Evolutionary conservation across 768 basidiomycete species (phyloP), one percentile per base, ranked within the genome.

Genomic region (Galerina marginata): DNA sequence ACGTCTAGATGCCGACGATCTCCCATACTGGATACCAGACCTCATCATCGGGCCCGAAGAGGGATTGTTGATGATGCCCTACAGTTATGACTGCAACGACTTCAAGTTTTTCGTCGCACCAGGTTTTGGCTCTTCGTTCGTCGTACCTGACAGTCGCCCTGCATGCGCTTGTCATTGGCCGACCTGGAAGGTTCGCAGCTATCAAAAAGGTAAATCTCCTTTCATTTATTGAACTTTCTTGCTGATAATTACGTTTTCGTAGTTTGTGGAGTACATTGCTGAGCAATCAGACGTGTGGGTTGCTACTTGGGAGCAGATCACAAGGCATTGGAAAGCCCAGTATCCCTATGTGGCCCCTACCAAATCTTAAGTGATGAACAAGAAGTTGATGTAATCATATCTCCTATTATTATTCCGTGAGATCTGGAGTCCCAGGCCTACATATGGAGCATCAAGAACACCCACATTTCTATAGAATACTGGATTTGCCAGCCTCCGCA

Each of bases 51-150:
- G 64, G 25, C 40, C 60, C 2, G 33, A 43, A 16, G 54, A 65
- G 40, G 64, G 64, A 6, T 44, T 65, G 4, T 50, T 65, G 1
- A 56, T 65, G 64, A 25, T 65, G 6, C 64, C 64, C 12, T 65
- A 65, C 44, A 65, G 56, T 23, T 65, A 65, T 45, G 64, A 65
- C 44, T 48, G 37, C 49, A 65, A 65, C 50, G 64, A 65, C 58
- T 65, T 65, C 64, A 65, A 65, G 55, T 65, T 65, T 49, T 65
- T 47, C 42, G 43, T 65, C 29, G 60, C 64, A 10, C 64, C 64
- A 15, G 64, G 64, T 9, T 65, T 65, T 16, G 64, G 53, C 33
- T 65, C 64, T 2, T 62, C 64, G 20, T 61, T 62, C 64, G 0
- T 52, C 60, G 9, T 65, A 59, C 20, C 57, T 65, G 12, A 65